phyloP scores from a whole-genome alignment of 2,329 filamentous ascomycete species.

The Rhytidhysteron rufulum region DNA sequence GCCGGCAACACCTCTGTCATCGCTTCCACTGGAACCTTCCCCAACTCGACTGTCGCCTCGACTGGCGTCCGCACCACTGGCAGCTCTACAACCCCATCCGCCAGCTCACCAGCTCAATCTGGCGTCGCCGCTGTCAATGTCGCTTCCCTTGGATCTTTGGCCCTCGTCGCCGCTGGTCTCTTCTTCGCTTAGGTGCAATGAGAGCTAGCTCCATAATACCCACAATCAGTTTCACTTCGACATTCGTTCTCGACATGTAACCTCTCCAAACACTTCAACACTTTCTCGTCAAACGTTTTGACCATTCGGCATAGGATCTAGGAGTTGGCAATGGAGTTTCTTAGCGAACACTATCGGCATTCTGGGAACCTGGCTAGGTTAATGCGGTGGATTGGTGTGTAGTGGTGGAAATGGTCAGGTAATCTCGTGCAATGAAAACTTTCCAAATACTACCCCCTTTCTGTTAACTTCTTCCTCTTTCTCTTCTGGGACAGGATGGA shows the following conservation, averaged over 20 bases:
- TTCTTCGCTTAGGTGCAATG: constrained; percentile 22
- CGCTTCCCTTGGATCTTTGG: constrained; percentile 26
- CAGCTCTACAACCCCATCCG: not conserved
- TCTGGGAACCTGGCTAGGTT: no score
- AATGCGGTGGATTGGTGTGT: no score
- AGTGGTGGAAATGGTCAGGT: no score
- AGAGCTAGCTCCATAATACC: not conserved
- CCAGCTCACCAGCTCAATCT: constrained; percentile 4
- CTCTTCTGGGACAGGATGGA: no score
- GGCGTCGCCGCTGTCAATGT: constrained; percentile 24
- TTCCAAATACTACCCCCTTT: no score
- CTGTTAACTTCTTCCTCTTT: no score
- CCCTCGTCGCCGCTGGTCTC: constrained; percentile 23
- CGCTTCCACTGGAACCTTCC: not conserved
- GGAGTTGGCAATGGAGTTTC: not conserved
- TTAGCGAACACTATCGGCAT: no score
- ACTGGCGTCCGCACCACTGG: constrained; percentile 2
- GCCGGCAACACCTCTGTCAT: not conserved
- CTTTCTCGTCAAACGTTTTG: not conserved
- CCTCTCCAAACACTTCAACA: not conserved
- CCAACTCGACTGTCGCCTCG: constrained; percentile 4
- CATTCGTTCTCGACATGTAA: not conserved
- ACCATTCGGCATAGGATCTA: not conserved
- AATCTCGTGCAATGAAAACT: no score
- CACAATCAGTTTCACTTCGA: not conserved